phyloP scores from a whole-genome alignment of 805 yeast genomes.

The Maudiozyma saulgeensis region DNA sequence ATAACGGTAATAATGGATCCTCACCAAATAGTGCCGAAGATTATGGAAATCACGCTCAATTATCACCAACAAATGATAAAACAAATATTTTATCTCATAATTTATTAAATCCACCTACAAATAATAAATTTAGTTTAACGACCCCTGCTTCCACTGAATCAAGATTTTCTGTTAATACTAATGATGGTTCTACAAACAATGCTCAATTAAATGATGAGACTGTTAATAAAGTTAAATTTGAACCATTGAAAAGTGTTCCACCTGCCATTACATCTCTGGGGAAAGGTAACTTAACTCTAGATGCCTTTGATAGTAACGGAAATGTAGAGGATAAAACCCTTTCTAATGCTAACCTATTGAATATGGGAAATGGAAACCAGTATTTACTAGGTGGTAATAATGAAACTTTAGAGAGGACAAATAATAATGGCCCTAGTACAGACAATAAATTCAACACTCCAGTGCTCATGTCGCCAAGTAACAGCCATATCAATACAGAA shows the following conservation, averaged over 20 bases:
- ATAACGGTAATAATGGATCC: neutral
- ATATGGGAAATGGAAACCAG: neutral
- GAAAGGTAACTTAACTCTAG: conserved; percentile 41
- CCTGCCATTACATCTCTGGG: conserved; percentile 47
- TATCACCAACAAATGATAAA: neutral
- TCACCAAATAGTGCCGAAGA: neutral
- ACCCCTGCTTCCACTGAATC: neutral
- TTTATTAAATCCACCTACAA: neutral
- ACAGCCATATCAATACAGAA: neutral
- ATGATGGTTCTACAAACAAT: neutral
- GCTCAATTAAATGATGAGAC: neutral
- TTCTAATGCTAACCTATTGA: neutral
- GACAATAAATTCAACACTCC: neutral
- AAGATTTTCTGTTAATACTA: conserved; percentile 1
- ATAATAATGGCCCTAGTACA: too few species aligned
- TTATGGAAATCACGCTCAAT: neutral
- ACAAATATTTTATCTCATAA: neutral
- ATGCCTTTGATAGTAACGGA: conserved; percentile 18
- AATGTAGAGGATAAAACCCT: conserved; percentile 3
- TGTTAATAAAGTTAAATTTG: conserved; percentile 21
- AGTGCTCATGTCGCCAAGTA: neutral
- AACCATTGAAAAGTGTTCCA: conserved; percentile 24
- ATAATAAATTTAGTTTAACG: neutral
- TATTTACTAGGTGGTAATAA: neutral
- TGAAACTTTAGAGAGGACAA: neutral